Conservation (phyloP, 1,284 basidiomycete species). For the Pyrrhoderma noxium region DNA sequence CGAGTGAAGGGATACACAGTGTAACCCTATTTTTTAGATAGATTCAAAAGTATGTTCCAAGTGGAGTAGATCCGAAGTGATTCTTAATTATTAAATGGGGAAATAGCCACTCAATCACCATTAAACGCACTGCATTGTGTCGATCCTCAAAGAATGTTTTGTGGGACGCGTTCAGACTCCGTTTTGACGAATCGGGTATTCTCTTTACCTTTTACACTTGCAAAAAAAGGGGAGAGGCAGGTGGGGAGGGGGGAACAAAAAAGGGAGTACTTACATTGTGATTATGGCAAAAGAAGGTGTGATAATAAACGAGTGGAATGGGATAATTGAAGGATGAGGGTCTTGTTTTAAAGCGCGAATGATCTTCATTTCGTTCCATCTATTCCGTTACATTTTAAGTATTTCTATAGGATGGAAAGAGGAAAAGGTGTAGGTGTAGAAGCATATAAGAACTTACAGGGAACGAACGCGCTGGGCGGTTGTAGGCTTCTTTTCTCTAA, state of each 20-base stretch:
- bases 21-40: neutral
- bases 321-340: conserved; percentile 84
- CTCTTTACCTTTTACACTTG: too few relatives aligned
- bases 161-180: conserved; percentile 1
- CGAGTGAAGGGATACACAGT: conserved; percentile 20
- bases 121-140: neutral
- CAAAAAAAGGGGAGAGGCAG: too few relatives aligned
- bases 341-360: conserved; percentile 73
- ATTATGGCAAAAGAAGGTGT: conserved; percentile 84
- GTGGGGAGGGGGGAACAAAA: neutral
- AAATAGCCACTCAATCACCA: too few relatives aligned
- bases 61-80: neutral
- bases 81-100: neutral
- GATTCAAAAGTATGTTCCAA: neutral
- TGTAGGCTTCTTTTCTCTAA: conserved; percentile 68
- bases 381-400: conserved; percentile 24
- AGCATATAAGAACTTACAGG: conserved; percentile 56
- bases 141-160: neutral
- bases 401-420: neutral
- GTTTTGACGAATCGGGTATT: neutral
- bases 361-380: conserved; percentile 95
- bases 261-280: conserved; percentile 58
- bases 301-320: conserved; percentile 89
- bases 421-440: neutral
- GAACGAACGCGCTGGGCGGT: conserved; percentile 83